Percentiles rank a stretch among this genome's conserved stretches.
phyloP scores from a whole-genome alignment of 2,329 filamentous ascomycete genomes.

The Cylindrodendrum hubeiense region DNA sequence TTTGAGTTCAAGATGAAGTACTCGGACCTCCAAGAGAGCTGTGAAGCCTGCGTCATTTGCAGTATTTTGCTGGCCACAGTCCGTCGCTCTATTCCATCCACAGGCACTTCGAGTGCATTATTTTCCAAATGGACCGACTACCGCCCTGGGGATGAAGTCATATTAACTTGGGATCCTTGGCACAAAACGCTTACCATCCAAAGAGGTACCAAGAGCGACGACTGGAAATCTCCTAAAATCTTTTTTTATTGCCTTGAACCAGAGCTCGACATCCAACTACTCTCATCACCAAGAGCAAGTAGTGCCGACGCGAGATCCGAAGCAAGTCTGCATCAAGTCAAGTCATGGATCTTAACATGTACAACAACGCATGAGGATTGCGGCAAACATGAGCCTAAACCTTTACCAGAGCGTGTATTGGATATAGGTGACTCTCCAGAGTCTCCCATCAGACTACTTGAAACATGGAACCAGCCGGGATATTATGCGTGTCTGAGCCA shows the following conservation, averaged over 20 bases:
- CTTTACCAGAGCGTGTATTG: slow-evolving; percentile 17
- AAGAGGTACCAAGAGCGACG: neutral
- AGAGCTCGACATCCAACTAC: neutral
- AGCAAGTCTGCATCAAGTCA: slow-evolving; percentile 19
- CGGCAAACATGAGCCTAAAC: slow-evolving; percentile 13
- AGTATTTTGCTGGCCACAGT: slow-evolving; percentile 5
- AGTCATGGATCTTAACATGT: slow-evolving; percentile 16
- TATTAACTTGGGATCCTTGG: slow-evolving; percentile 8
- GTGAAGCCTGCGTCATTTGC: slow-evolving; percentile 3
- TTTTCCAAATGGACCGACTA: slow-evolving; percentile 10
- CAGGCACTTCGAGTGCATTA: neutral
- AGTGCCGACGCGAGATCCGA: slow-evolving; percentile 22
- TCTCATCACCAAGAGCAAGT: slow-evolving; percentile 17
- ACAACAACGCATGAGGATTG: slow-evolving; percentile 21
- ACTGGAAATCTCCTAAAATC: neutral
- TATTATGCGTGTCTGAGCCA: slow-evolving; percentile 21
- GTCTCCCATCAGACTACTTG: slow-evolving; percentile 3
- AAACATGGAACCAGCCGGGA: slow-evolving; percentile 9
- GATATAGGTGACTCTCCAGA: slow-evolving; percentile 1
- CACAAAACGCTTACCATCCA: neutral
- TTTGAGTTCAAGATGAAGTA: neutral
- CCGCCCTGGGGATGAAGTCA: neutral
- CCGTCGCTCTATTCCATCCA: neutral
- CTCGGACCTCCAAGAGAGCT: neutral
- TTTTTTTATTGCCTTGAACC: slow-evolving; percentile 10